Base-by-base conservation (phyloP, 495 filamentous ascomycete species). In the Clavariopsis aquatica region DNA sequence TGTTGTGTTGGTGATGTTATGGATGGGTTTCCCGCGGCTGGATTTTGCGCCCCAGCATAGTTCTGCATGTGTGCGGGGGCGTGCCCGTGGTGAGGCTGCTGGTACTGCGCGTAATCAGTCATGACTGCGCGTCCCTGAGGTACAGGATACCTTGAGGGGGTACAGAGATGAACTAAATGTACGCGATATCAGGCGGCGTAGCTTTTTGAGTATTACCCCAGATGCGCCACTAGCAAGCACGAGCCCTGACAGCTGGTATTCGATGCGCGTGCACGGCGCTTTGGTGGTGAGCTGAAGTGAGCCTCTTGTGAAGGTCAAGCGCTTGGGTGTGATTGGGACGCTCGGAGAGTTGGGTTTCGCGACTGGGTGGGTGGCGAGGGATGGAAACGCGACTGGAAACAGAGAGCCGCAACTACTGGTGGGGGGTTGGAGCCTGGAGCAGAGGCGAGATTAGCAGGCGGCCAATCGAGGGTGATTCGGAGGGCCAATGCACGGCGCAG, bases 101-200 rank as follows among this genome's bases (percentile, higher is more conserved):
- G 84, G 72, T 87, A 87, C 83, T 82, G 82, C 70, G 84, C 83
- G 84, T 88, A 88, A 76, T 88, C 85, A 83, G 86, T 87, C 81
- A 86, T 85, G 70, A 34, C 60, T 64, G 69, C 62, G 43, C 23
- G 23, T 45, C 26, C 56, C 54, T 45, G 36, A 61, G 63, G 57
- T 69, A 60, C 46, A 64, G 36, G 65, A 52, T 66, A 65, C 62
- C 62, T 34, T 66, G n/a, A 31, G 54, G 47, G 52, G 43, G 58
- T 66, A 66, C 64, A 65, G 43, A 41, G 49, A 65, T 55, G 59
- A 53, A 60, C 36, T 62, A 58, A 46, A 58, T 31, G 49, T 65
- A 64, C 57, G 65, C 66, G 65, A 66, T 47, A 43, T 36, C n/a
- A 54, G 60, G 61, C 24, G 59, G 66, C 47, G 52, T 29, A 34